A percentile compares a stretch with the other conserved stretches of the same genome.
Evolutionary conservation across 495 filamentous ascomycete species (phyloP).

Genomic region (Aspergillus indologenus): DNA sequence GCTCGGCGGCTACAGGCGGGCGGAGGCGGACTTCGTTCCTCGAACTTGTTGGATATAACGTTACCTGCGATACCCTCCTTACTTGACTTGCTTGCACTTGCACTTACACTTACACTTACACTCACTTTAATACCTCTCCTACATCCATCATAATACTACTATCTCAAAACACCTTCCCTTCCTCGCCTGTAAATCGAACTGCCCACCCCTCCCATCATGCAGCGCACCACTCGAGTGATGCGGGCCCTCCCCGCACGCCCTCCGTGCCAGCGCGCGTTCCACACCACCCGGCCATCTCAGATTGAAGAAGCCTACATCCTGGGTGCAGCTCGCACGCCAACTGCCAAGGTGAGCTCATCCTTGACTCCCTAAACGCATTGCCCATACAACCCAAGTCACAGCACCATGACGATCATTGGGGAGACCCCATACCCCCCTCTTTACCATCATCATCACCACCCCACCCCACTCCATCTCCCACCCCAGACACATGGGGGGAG

Average conservation of each 20-base stretch:
- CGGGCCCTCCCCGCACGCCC: slow-evolving; percentile 42
- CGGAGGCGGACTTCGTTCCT: slow-evolving; percentile 1
- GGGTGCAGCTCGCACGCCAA: slow-evolving; percentile 81
- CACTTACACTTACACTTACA: not conserved
- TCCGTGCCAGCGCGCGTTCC: slow-evolving; percentile 62
- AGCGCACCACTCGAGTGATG: slow-evolving; percentile 18
- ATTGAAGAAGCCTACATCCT: slow-evolving; percentile 90
- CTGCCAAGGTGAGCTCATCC: slow-evolving; percentile 88
- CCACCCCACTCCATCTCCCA: too few relatives aligned
- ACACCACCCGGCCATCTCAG: slow-evolving; percentile 57
- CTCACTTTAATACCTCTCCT: too few relatives aligned
- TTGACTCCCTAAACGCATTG: too few relatives aligned
- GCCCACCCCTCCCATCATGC: not conserved
- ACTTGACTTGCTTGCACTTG: not conserved
- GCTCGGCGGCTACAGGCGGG: not conserved
- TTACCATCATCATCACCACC: too few relatives aligned
- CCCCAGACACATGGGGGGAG: not conserved
- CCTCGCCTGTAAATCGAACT: not conserved
- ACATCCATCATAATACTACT: too few relatives aligned
- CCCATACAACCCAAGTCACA: slow-evolving; percentile 1
- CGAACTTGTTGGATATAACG: too few relatives aligned
- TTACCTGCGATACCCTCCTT: too few relatives aligned
- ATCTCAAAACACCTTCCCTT: not conserved
- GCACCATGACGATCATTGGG: not conserved
- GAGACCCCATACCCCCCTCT: not conserved